phyloP scores from a whole-genome alignment of 441 rosid genomes.

The Gossypium laxum region DNA sequence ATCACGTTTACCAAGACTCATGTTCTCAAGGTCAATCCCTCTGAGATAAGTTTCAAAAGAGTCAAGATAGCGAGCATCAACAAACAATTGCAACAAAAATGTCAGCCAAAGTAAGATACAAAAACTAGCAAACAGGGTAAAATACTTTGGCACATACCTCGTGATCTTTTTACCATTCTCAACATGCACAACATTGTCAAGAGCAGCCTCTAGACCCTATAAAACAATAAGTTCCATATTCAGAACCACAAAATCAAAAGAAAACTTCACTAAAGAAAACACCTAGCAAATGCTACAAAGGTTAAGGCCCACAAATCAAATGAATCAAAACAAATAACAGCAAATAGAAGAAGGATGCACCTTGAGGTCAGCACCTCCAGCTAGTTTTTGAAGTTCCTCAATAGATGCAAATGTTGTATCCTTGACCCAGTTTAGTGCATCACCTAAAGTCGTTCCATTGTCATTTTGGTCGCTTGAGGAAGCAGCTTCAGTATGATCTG shows the following conservation, averaged over 20 bases:
- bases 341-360: constrained; percentile 26
- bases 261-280: neutral
- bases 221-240: constrained; percentile 16
- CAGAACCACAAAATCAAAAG: constrained; percentile 16
- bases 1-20: constrained; percentile 90
- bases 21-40: constrained; percentile 90
- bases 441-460: constrained; percentile 66
- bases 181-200: constrained; percentile 88
- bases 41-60: constrained; percentile 27
- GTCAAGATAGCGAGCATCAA: constrained; percentile 13
- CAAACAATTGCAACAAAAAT: constrained; percentile 7
- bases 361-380: constrained; percentile 97
- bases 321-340: neutral
- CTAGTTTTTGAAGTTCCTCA: constrained; percentile 92
- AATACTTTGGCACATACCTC: constrained; percentile 40
- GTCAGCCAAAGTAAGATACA: constrained; percentile 15
- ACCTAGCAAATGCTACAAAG: neutral
- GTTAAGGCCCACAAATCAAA: neutral
- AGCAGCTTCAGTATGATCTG: constrained; percentile 42
- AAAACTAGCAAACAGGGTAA: constrained; percentile 11
- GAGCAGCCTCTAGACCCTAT: constrained; percentile 96
- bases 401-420: constrained; percentile 77
- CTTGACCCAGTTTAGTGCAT: constrained; percentile 66
- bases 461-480: constrained; percentile 43
- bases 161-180: constrained; percentile 94